Evolutionary conservation across 2,329 filamentous ascomycete species (phyloP).

Genomic region (Teratosphaeria gauchensis): DNA sequence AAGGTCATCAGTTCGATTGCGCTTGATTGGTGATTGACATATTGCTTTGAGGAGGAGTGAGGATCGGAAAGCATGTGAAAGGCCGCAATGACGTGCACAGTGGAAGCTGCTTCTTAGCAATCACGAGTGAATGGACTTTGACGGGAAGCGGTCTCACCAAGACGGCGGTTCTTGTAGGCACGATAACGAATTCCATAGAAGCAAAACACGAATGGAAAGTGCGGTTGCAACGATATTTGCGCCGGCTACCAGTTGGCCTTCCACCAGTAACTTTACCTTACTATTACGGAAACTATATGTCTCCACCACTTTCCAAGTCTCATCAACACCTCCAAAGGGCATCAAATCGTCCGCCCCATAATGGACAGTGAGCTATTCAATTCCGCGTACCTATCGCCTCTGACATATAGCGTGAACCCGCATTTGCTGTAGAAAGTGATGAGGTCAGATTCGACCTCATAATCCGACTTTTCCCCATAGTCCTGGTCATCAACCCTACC

Average conservation of each 20-base stretch:
- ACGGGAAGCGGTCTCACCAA: no score
- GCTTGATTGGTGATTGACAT: background rate
- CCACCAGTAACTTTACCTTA: background rate
- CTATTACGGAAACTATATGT: background rate
- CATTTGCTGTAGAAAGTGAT: background rate
- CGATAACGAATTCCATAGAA: no score
- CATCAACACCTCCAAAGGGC: background rate
- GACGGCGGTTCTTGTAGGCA: no score
- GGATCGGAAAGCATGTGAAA: background rate
- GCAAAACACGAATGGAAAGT: background rate
- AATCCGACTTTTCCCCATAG: background rate
- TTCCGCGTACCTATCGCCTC: background rate
- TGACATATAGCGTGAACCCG: background rate
- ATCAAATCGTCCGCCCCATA: background rate
- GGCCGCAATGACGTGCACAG: background rate
- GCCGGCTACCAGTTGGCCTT: background rate
- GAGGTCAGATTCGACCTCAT: background rate
- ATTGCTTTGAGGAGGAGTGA: background rate
- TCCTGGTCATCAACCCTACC: background rate
- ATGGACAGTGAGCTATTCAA: background rate
- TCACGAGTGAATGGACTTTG: no score
- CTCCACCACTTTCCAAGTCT: background rate
- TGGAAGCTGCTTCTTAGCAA: background rate
- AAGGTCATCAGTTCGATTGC: background rate
- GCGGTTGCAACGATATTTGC: background rate